These are phyloP conservation scores for Monosporozyma unispora DNA, from an alignment of 805 yeast genomes.

Conservation along the genomic window DNA sequence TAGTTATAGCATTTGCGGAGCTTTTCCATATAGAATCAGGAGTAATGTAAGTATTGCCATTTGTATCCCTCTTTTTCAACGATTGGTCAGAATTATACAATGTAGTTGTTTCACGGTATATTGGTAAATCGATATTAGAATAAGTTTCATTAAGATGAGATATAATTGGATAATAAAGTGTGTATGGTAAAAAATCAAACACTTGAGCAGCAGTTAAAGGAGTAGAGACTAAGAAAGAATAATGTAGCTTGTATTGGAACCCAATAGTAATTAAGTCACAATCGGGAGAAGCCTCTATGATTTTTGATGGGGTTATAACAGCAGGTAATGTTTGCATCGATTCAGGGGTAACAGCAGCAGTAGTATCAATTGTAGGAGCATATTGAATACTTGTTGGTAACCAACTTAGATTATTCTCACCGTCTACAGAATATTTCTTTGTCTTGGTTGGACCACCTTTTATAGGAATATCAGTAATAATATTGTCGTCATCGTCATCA, in stretches of 20 bases:
- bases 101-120: not conserved
- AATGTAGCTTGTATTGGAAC: conserved; percentile 69
- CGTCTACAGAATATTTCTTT: not conserved
- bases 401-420: not conserved
- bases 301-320: conserved; percentile 31
- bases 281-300: conserved; percentile 27
- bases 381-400: conserved; percentile 30
- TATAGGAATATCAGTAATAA: not conserved
- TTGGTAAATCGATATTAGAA: not conserved
- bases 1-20: not conserved
- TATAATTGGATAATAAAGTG: conserved; percentile 45
- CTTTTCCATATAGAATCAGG: not conserved
- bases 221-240: conserved; percentile 75
- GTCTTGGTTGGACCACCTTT: not conserved
- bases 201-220: conserved; percentile 77
- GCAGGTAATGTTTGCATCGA: conserved; percentile 35
- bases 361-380: conserved; percentile 8
- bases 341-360: conserved; percentile 5
- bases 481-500: not conserved
- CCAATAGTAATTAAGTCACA: conserved; percentile 26
- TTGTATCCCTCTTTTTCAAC: not conserved
- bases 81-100: not conserved
- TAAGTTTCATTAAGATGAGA: not conserved
- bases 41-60: no score
- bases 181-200: conserved; percentile 63